These are phyloP conservation scores for Prunus davidiana DNA, from an alignment of 306 rosid genomes.

Conservation along the genomic window DNA sequence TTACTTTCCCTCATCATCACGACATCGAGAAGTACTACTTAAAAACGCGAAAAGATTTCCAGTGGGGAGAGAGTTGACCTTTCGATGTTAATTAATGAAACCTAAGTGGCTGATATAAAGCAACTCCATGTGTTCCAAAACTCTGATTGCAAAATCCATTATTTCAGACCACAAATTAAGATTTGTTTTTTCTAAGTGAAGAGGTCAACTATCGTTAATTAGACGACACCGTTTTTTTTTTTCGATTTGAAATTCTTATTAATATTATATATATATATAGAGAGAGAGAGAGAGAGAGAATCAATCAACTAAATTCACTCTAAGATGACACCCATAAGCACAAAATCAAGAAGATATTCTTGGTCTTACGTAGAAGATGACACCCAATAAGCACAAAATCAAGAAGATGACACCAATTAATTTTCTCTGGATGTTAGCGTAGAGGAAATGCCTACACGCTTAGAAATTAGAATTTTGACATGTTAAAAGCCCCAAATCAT, in stretches of 20 bases:
- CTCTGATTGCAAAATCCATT: not conserved
- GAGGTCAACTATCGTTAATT: constrained; percentile 2
- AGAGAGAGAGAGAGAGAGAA: not conserved
- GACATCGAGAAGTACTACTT: constrained; percentile 14
- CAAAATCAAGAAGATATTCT: not conserved
- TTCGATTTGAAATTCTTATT: too few species aligned
- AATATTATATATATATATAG: too few species aligned
- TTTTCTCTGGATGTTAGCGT: not conserved
- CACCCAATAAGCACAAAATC: not conserved
- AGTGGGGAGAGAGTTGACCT: constrained; percentile 43
- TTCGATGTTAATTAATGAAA: constrained; percentile 21
- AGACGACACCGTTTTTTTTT: not conserved
- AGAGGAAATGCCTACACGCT: not conserved
- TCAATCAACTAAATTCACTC: not conserved
- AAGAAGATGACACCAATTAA: too few species aligned
- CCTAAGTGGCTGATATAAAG: constrained; percentile 15
- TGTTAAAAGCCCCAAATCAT: too few species aligned
- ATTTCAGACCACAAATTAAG: not conserved
- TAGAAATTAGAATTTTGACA: not conserved
- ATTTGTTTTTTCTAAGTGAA: not conserved
- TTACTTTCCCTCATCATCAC: constrained; percentile 7
- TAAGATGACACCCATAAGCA: too few species aligned
- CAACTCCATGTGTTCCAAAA: constrained; percentile 5
- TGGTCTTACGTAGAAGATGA: not conserved
- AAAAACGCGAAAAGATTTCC: constrained; percentile 4